Percentiles rank a stretch among this genome's conserved stretches.
These are phyloP conservation scores for Osmanthus fragrans DNA, from an alignment of 257 asterid species.

Conservation along the genomic window DNA sequence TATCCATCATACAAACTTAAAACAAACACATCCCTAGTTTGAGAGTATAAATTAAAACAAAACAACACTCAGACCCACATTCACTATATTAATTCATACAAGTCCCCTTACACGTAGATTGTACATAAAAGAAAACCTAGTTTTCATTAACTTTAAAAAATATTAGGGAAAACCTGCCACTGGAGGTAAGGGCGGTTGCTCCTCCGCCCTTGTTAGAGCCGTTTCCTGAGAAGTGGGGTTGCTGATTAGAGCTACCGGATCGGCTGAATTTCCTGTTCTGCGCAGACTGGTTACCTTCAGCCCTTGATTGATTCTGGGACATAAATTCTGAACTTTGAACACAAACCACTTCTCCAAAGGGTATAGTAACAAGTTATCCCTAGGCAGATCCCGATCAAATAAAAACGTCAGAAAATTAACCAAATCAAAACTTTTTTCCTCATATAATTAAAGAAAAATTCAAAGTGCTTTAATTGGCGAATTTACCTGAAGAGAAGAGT, in stretches of 20 bases:
- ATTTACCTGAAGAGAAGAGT: constrained; percentile 41
- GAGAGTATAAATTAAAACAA: background rate
- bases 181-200: constrained; percentile 43
- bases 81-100: background rate
- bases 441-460: background rate
- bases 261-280: constrained; percentile 50
- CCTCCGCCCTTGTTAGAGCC: constrained; percentile 53
- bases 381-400: constrained; percentile 57
- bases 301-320: constrained; percentile 65
- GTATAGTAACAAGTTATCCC: constrained; percentile 13
- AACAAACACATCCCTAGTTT: constrained; percentile 9
- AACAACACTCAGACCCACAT: constrained; percentile 7
- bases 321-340: constrained; percentile 41
- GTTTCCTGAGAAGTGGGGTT: constrained; percentile 36
- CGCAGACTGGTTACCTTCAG: constrained; percentile 52
- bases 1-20: constrained; percentile 5
- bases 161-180: constrained; percentile 34
- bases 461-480: constrained; percentile 5
- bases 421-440: background rate
- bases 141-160: background rate
- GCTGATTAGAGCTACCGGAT: constrained; percentile 55
- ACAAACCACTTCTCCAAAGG: constrained; percentile 27
- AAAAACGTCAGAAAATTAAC: constrained; percentile 25
- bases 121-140: constrained; percentile 27
- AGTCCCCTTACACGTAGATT: background rate